A percentile compares a stretch with the other conserved stretches of the same genome.
Evolutionary conservation across 2,329 filamentous ascomycete species (phyloP).

Genomic region (Trichothecium roseum): DNA sequence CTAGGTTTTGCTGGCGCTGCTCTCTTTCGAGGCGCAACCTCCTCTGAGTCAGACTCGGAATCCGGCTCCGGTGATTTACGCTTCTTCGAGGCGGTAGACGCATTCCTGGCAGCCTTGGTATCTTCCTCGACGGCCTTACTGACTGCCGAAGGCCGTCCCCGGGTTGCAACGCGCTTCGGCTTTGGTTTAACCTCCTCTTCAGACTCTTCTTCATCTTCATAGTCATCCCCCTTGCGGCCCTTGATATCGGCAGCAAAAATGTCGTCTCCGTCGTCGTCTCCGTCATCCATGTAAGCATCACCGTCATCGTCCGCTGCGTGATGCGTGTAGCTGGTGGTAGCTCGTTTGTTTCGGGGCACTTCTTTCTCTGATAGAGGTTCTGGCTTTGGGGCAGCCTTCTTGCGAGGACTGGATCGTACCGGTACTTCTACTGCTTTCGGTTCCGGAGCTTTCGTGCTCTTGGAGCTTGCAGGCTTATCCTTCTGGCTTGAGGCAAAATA

Average conservation of each 20-base stretch:
- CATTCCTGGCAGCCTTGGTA: conserved; percentile 12
- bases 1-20: conserved; percentile 47
- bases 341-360: conserved; percentile 27
- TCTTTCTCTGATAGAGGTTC: conserved; percentile 17
- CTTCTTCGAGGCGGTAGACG: conserved; percentile 32
- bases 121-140: conserved; percentile 18
- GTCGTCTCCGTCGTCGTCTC: conserved; percentile 63
- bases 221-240: conserved; percentile 61
- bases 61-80: conserved; percentile 47
- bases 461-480: conserved; percentile 24
- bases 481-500: conserved; percentile 42
- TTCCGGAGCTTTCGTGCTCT: conserved; percentile 29
- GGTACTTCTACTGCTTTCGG: conserved; percentile 30
- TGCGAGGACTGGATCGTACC: conserved; percentile 44
- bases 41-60: conserved; percentile 37
- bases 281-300: conserved; percentile 54
- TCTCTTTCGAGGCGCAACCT: conserved; percentile 51
- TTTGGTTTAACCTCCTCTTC: conserved; percentile 59
- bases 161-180: conserved; percentile 45
- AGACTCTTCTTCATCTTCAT: conserved; percentile 61
- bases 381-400: conserved; percentile 22
- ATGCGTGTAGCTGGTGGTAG: conserved; percentile 29
- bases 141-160: conserved; percentile 18
- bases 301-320: conserved; percentile 37
- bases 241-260: conserved; percentile 70